These are phyloP conservation scores for Blastocystis sp. DNA, from an alignment of 352 stramenopile species.

Conservation along the genomic window DNA sequence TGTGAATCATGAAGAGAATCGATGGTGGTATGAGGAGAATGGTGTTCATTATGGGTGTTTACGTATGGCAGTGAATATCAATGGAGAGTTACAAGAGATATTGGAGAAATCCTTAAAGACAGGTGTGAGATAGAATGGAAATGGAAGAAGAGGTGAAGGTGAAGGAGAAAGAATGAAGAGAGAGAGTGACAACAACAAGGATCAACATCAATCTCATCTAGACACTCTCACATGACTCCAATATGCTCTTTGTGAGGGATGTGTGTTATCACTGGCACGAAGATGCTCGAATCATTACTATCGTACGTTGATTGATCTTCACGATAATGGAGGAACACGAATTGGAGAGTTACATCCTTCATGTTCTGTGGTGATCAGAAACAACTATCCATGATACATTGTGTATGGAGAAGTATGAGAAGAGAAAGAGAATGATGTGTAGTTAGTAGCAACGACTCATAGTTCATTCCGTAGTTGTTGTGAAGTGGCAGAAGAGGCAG, in stretches of 20 bases:
- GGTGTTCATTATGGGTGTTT: conserved; percentile 63
- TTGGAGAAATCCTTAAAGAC: background rate
- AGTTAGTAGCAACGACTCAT: conserved; percentile 15
- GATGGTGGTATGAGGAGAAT: conserved; percentile 63
- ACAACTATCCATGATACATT: conserved; percentile 25
- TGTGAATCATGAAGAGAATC: background rate
- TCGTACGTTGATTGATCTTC: conserved; percentile 53
- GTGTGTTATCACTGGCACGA: conserved; percentile 20
- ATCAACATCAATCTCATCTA: too few species aligned
- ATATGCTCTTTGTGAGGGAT: conserved; percentile 20
- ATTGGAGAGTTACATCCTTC: conserved; percentile 51
- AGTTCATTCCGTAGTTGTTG: conserved; percentile 47
- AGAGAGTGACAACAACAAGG: background rate
- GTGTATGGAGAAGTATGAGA: conserved; percentile 17
- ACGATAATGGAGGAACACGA: conserved; percentile 34
- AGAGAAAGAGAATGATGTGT: background rate
- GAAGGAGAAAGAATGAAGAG: too few species aligned
- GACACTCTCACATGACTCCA: background rate
- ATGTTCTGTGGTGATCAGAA: background rate
- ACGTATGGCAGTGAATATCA: conserved; percentile 58
- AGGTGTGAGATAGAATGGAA: too few species aligned
- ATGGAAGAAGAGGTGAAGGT: too few species aligned
- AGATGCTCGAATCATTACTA: conserved; percentile 34
- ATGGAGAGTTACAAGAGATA: conserved; percentile 63
- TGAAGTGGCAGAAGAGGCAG: conserved; percentile 31